phyloP scores from a whole-genome alignment of 1,284 basidiomycete genomes.

The Pulchroboletus neoregius region DNA sequence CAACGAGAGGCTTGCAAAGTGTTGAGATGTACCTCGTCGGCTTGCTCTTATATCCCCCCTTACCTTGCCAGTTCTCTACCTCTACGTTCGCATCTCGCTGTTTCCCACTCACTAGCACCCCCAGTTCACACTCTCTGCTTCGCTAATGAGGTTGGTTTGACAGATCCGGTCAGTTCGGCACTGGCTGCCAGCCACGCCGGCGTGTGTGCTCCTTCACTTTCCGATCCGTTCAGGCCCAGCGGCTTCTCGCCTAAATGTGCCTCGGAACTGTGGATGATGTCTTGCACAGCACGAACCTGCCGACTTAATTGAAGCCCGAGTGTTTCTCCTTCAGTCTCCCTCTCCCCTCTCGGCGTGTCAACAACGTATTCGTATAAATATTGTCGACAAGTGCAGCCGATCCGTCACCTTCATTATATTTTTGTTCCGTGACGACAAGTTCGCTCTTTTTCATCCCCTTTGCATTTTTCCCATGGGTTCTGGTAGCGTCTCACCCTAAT shows the following conservation, averaged over 20 bases:
- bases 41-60: no score
- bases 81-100: no score
- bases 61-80: no score
- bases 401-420: no score
- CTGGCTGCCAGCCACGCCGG: not conserved
- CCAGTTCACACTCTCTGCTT: not conserved
- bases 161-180: not conserved
- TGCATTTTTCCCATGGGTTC: conserved; percentile 5
- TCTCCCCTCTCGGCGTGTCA: no score
- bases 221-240: no score
- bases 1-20: no score
- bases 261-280: not conserved
- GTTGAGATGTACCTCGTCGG: no score
- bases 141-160: not conserved
- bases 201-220: not conserved
- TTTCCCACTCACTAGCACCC: no score
- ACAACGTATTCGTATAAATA: not conserved
- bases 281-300: not conserved
- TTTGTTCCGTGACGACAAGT: not conserved
- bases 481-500: conserved; percentile 12
- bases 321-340: not conserved
- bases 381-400: not conserved
- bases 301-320: not conserved
- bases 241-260: not conserved
- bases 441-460: conserved; percentile 12